Conservation (phyloP, 2,329 filamentous ascomycete genomes). For the Paracoccidioides lutzii region DNA sequence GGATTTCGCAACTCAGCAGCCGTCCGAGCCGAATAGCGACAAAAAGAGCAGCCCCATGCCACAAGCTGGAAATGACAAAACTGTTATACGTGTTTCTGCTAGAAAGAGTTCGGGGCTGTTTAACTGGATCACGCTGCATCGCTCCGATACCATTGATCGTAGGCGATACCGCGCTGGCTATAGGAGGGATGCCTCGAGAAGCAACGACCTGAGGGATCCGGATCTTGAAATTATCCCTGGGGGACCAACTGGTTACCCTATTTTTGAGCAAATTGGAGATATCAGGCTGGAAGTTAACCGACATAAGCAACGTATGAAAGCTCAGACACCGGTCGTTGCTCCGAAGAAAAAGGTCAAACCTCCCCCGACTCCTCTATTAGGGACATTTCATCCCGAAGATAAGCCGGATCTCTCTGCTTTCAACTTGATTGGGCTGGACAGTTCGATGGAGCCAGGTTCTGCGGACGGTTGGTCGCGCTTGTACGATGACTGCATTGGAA, state of each 20-base stretch:
- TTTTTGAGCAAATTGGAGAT: slow-evolving; percentile 10
- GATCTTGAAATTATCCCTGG: slow-evolving; percentile 12
- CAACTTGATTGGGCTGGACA: neutral
- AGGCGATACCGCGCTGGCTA: slow-evolving; percentile 11
- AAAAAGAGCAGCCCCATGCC: neutral
- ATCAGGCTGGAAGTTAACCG: slow-evolving; percentile 7
- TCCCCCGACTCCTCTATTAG: neutral
- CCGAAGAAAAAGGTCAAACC: neutral
- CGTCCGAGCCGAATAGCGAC: neutral
- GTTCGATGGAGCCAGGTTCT: neutral
- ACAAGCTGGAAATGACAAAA: neutral
- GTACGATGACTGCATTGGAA: slow-evolving; percentile 4
- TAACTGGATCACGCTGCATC: slow-evolving; percentile 6
- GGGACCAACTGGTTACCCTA: slow-evolving; percentile 1
- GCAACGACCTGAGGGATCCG: slow-evolving; percentile 7
- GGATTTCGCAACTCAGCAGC: slow-evolving; percentile 10
- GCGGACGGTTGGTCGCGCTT: slow-evolving; percentile 4
- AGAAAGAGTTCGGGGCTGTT: slow-evolving; percentile 7
- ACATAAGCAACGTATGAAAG: neutral
- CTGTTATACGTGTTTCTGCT: neutral
- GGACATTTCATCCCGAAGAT: neutral
- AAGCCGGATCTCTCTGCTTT: neutral
- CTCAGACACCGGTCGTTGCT: neutral
- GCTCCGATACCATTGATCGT: slow-evolving; percentile 6
- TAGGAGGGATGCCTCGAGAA: slow-evolving; percentile 8